phyloP scores from a whole-genome alignment of 129 eudicot species.

The Apium graveolens region DNA sequence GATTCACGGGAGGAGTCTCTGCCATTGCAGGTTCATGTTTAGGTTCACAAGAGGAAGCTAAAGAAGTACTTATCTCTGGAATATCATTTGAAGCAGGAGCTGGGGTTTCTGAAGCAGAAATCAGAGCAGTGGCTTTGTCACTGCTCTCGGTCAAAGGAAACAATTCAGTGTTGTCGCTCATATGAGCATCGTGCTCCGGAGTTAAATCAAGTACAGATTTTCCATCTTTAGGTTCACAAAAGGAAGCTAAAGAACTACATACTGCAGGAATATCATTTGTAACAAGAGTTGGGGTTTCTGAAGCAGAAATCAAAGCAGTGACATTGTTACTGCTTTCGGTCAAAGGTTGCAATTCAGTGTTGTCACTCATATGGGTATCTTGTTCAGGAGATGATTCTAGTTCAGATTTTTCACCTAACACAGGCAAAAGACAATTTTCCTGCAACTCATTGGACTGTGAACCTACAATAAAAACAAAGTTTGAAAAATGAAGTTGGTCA shows the following conservation, averaged over 20 bases:
- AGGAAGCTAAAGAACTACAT: conserved; percentile 13
- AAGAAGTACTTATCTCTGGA: conserved; percentile 8
- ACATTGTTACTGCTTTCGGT: conserved; percentile 16
- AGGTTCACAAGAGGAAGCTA: conserved; percentile 11
- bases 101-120: conserved; percentile 21
- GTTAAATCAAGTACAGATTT: conserved; percentile 31
- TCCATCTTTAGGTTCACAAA: conserved; percentile 6
- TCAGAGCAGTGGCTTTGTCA: conserved; percentile 19
- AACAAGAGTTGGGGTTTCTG: conserved; percentile 17
- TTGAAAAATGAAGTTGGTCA: no score
- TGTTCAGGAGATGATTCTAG: conserved; percentile 27
- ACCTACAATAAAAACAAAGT: neutral
- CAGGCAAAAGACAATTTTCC: conserved; percentile 15
- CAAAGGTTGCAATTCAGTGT: conserved; percentile 10
- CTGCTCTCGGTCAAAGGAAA: conserved; percentile 9
- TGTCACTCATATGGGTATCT: neutral
- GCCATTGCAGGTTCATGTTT: conserved; percentile 7
- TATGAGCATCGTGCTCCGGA: conserved; percentile 13
- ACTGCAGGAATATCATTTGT: conserved; percentile 16
- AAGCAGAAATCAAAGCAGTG: conserved; percentile 17
- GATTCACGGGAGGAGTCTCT: conserved; percentile 20
- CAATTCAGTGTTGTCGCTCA: neutral
- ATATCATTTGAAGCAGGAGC: conserved; percentile 20
- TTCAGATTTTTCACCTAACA: conserved; percentile 23
- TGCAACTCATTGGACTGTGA: conserved; percentile 2